Conservation (phyloP, 2,329 filamentous ascomycete species). For the Ophiocordyceps unilateralis region DNA sequence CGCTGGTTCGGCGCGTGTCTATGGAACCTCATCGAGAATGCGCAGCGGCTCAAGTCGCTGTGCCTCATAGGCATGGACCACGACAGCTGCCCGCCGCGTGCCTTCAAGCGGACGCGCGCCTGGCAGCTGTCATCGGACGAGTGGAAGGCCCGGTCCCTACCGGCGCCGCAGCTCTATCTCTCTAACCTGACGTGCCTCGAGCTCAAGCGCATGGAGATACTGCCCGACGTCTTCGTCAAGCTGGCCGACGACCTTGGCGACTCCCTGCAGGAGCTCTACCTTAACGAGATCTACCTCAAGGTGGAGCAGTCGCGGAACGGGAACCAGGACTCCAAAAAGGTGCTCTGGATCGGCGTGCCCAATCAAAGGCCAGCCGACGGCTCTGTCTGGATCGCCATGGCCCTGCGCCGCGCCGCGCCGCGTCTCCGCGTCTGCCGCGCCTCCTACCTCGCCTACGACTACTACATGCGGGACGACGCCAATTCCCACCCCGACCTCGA, state of each 20-base stretch:
- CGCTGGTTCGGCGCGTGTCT: conserved; percentile 25
- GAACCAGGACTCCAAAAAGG: conserved; percentile 15
- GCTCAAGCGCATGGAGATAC: conserved; percentile 23
- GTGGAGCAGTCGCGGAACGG: conserved; percentile 16
- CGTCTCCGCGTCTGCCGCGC: conserved; percentile 24
- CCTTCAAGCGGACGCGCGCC: conserved; percentile 19
- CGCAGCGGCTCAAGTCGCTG: conserved; percentile 24
- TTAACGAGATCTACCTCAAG: conserved; percentile 28
- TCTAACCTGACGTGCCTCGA: conserved; percentile 24
- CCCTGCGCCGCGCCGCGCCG: conserved; percentile 17
- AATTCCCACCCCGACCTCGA: conserved; percentile 17
- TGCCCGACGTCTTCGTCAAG: conserved; percentile 16
- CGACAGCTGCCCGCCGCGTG: conserved; percentile 18
- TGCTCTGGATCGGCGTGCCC: conserved; percentile 28
- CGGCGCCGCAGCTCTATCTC: conserved; percentile 17
- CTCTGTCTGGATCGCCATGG: conserved; percentile 24
- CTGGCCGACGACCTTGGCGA: conserved; percentile 17
- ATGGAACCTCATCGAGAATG: conserved; percentile 31
- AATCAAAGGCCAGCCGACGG: conserved; percentile 20
- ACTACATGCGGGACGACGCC: conserved; percentile 17
- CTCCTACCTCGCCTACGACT: conserved; percentile 25
- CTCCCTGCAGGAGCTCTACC: conserved; percentile 25
- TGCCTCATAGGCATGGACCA: conserved; percentile 29
- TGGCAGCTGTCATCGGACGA: conserved; percentile 19
- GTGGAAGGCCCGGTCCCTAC: conserved; percentile 22